A percentile compares a stretch with the other conserved stretches of the same genome.
Conservation (phyloP, 129 eudicot species). For the Flaveria bidentis region DNA sequence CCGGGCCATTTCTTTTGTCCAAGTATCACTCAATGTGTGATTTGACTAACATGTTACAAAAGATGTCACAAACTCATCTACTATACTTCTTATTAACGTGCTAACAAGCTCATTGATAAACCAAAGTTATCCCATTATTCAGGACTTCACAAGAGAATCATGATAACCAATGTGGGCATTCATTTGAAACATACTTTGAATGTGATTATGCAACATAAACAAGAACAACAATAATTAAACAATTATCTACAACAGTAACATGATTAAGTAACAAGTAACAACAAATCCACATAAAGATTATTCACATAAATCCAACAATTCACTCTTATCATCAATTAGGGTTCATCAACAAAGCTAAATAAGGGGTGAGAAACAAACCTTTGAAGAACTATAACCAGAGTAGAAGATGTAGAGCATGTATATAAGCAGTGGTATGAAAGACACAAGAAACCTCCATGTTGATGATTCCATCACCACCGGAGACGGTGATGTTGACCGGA, state of each 20-base stretch:
- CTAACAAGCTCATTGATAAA: neutral
- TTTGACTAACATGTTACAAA: too few species aligned
- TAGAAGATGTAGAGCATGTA: constrained; percentile 19
- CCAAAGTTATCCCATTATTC: neutral
- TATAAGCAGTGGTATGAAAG: constrained; percentile 29
- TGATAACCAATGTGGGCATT: neutral
- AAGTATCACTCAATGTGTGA: too few species aligned
- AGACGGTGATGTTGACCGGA: constrained; percentile 2
- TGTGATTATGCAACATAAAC: neutral
- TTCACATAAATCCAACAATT: neutral
- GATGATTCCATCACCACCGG: constrained; percentile 31
- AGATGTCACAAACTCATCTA: neutral
- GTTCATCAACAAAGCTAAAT: neutral
- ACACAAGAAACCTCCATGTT: constrained; percentile 36
- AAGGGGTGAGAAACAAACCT: constrained; percentile 22
- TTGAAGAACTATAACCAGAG: neutral
- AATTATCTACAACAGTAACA: neutral
- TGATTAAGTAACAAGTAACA: neutral
- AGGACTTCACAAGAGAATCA: neutral
- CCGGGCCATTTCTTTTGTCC: too few species aligned
- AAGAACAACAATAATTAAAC: neutral
- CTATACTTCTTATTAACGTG: neutral
- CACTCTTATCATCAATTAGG: constrained; percentile 8
- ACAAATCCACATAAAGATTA: neutral
- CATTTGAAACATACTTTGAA: neutral